These are phyloP conservation scores for Ceratobasidium sp. DNA, from an alignment of 1,284 basidiomycete genomes.

Conservation along the genomic window DNA sequence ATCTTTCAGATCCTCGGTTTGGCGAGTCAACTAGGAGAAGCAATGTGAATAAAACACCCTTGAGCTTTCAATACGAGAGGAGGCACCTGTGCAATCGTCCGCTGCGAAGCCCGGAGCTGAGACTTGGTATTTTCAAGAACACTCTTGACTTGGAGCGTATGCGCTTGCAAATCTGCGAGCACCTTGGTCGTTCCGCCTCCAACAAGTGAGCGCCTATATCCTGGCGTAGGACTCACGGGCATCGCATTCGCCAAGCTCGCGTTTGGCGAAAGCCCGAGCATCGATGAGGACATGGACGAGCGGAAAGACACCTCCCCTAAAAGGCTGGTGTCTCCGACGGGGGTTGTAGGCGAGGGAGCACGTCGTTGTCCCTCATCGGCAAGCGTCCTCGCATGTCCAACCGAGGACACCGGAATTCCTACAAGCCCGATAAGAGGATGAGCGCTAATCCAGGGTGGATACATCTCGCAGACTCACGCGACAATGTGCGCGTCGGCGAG, in stretches of 20 bases:
- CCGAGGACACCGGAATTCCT: conserved; percentile 82
- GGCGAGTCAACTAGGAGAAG: conserved; percentile 62
- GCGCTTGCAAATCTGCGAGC: conserved; percentile 79
- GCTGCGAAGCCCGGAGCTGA: conserved; percentile 71
- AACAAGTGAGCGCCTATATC: conserved; percentile 51
- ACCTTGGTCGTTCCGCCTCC: conserved; percentile 75
- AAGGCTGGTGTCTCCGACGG: conserved; percentile 47
- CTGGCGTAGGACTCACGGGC: conserved; percentile 65
- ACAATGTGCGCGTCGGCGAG: conserved; percentile 77
- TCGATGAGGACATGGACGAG: conserved; percentile 46
- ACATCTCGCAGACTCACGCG: conserved; percentile 63
- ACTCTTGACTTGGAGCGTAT: conserved; percentile 76
- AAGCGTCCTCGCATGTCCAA: conserved; percentile 82
- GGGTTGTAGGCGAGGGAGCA: conserved; percentile 51
- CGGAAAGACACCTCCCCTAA: conserved; percentile 45
- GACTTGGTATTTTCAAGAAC: conserved; percentile 83
- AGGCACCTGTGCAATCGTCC: conserved; percentile 68
- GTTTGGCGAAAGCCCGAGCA: conserved; percentile 49
- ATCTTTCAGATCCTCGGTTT: conserved; percentile 85
- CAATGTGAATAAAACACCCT: background rate
- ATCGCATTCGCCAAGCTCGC: conserved; percentile 53
- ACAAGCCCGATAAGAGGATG: conserved; percentile 45
- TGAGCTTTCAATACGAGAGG: background rate
- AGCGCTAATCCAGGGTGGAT: conserved; percentile 45
- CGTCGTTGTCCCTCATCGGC: conserved; percentile 65